Evolutionary conservation across 495 filamentous ascomycete genomes (phyloP).

Genomic region (Jackrogersella multiformis): DNA sequence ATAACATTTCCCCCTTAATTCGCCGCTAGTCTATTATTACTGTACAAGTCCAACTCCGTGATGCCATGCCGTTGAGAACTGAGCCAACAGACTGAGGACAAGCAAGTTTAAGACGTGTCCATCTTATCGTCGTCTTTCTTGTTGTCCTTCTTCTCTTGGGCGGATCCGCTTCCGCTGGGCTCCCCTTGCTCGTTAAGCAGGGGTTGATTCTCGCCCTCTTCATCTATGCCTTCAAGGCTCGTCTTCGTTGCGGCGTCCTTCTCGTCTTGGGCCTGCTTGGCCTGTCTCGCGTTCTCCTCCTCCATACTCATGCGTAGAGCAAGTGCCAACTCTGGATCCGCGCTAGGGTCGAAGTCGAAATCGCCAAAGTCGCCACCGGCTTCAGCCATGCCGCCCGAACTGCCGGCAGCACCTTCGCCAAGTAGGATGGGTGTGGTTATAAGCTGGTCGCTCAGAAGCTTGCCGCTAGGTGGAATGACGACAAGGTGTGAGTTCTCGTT

Average conservation of each 20-base stretch:
- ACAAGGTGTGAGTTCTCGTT: slow-evolving; percentile 90
- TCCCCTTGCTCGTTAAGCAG: slow-evolving; percentile 73
- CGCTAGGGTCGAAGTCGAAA: slow-evolving; percentile 80
- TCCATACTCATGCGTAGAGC: slow-evolving; percentile 98
- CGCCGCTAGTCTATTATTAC: slow-evolving; percentile 38
- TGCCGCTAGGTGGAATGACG: slow-evolving; percentile 88
- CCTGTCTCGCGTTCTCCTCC: slow-evolving; percentile 93
- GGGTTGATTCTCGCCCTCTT: slow-evolving; percentile 76
- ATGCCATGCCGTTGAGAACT: slow-evolving; percentile 24
- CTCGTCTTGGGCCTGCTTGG: slow-evolving; percentile 79
- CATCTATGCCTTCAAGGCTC: slow-evolving; percentile 83
- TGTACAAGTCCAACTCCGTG: slow-evolving; percentile 43
- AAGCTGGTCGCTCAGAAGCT: slow-evolving; percentile 91
- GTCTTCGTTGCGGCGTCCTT: slow-evolving; percentile 73
- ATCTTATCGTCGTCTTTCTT: slow-evolving; percentile 84
- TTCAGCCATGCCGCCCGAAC: slow-evolving; percentile 55
- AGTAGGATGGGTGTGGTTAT: slow-evolving; percentile 89
- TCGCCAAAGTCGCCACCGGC: slow-evolving; percentile 67
- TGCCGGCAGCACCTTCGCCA: slow-evolving; percentile 69
- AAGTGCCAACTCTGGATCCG: slow-evolving; percentile 91
- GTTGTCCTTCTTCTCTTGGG: slow-evolving; percentile 65
- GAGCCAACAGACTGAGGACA: slow-evolving; percentile 3
- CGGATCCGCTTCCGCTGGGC: slow-evolving; percentile 65
- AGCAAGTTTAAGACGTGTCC: slow-evolving; percentile 71
- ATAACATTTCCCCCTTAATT: slow-evolving; percentile 23